Evolutionary conservation across 202 grass and related monocot species (phyloP), one percentile per base, ranked within the genome.

Genomic region (Cymbopogon flexuosus): DNA sequence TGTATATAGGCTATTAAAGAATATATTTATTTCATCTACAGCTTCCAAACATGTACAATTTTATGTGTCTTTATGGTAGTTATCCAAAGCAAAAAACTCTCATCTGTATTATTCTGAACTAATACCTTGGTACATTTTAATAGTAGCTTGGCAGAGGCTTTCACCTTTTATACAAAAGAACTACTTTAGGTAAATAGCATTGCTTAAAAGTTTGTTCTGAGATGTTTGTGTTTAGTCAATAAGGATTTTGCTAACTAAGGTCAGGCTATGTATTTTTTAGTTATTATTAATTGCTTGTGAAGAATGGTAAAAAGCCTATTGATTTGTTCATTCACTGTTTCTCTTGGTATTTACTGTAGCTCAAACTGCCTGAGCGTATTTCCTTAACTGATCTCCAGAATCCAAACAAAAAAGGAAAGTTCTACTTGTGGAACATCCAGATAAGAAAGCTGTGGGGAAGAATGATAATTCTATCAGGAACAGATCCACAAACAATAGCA

Each of bases 341-440:
- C 6, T 65, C 15, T 42, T 79, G 21, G 27, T 41, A 58, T 74
- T 47, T 81, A 73, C 34, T 47, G 15, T 69, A 79, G 18, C 52
- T 68, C 39, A 59, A 84, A 16, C 19, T 86, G 34, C 21, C 27
- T 58, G 39, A 62, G 21, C 74, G 49, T 14, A 64, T 78, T 59
- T 97, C 91, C 91, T 97, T 97, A 97, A 30, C 85, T 83, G 62
- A 79, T 84, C 29, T 77, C 61, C 90, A 99, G 96, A 90, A 85
- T 84, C 89, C 70, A 99, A 93, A 91, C 83, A 93, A 80, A 86
- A 80, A 67, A 93, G 96, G 73, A 95, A 99, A 79, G 85, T 93
- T 88, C 78, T 85, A 78, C 88, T 99, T 67, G 92, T 99, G 61
- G 96, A 99, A 66, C 88, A 91, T 54, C 88, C 85, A 36, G 84